Conservation (phyloP, 2,329 filamentous ascomycete species). For the Trichoderma pleuroti region DNA sequence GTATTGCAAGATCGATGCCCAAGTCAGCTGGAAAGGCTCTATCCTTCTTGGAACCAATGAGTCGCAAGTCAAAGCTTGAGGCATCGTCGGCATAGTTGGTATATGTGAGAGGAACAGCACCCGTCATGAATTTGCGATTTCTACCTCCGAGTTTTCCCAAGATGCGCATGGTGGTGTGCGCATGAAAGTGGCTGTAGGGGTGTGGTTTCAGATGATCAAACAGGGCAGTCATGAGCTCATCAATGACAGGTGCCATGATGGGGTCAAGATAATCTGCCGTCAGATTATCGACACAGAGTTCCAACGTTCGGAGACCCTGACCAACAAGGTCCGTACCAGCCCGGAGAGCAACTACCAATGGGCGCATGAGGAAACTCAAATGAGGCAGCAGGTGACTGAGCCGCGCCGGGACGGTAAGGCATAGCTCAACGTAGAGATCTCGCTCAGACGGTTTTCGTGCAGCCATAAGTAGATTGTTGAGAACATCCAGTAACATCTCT, state of each 20-base stretch:
- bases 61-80: conserved; percentile 80
- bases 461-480: conserved; percentile 89
- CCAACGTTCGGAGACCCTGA: conserved; percentile 86
- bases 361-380: conserved; percentile 93
- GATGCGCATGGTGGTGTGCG: conserved; percentile 96
- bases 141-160: conserved; percentile 92
- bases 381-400: conserved; percentile 94
- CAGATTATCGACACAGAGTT: conserved; percentile 96
- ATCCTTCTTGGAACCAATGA: conserved; percentile 86
- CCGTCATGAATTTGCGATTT: conserved; percentile 92
- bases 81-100: conserved; percentile 83
- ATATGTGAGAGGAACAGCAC: conserved; percentile 78
- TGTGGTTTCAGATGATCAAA: conserved; percentile 94
- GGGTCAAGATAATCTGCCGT: conserved; percentile 97
- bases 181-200: conserved; percentile 95
- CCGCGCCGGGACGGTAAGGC: conserved; percentile 88
- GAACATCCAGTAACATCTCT: conserved; percentile 95
- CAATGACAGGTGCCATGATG: conserved; percentile 98
- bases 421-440: conserved; percentile 95
- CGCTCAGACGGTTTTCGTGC: conserved; percentile 86
- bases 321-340: conserved; percentile 92
- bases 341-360: conserved; percentile 89
- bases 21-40: conserved; percentile 82
- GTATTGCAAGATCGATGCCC: conserved; percentile 83
- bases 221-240: conserved; percentile 95